Evolutionary conservation across 208 protist species (phyloP).

Genomic region (Leishmania turanica): DNA sequence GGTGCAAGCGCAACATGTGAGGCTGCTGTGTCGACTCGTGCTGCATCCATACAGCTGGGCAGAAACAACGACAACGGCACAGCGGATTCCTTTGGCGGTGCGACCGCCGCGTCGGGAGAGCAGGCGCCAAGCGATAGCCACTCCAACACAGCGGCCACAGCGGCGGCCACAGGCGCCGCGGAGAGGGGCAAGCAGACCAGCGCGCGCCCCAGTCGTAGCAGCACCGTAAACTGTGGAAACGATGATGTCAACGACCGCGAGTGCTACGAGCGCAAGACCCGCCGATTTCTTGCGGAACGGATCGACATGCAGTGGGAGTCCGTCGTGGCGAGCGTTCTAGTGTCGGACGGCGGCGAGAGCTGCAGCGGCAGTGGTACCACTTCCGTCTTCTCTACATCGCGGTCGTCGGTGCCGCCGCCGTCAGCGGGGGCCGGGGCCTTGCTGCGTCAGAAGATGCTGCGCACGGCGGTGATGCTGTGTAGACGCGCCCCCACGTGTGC

Average conservation of each 20-base stretch:
- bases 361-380: slow-evolving; percentile 1
- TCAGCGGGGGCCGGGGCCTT: not conserved
- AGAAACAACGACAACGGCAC: not conserved
- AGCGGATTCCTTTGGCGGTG: not conserved
- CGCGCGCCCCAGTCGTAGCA: not conserved
- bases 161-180: not conserved
- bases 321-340: slow-evolving; percentile 20
- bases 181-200: not conserved
- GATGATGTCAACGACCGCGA: slow-evolving; percentile 13
- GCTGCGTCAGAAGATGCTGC: slow-evolving; percentile 24
- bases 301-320: slow-evolving; percentile 33
- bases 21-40: not conserved
- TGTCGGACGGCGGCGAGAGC: slow-evolving; percentile 3
- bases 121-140: not conserved
- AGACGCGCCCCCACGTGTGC: slow-evolving; percentile 13
- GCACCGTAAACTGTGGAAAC: not conserved
- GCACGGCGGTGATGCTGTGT: slow-evolving; percentile 31
- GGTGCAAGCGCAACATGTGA: not conserved
- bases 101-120: not conserved
- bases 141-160: not conserved
- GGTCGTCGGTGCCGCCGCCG: not conserved
- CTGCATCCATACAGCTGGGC: not conserved
- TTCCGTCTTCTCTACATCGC: not conserved
- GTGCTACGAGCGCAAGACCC: slow-evolving; percentile 32
- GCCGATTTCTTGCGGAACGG: slow-evolving; percentile 12